phyloP scores from a whole-genome alignment of 139 green algal genomes.

The Yamagishiella unicocca region DNA sequence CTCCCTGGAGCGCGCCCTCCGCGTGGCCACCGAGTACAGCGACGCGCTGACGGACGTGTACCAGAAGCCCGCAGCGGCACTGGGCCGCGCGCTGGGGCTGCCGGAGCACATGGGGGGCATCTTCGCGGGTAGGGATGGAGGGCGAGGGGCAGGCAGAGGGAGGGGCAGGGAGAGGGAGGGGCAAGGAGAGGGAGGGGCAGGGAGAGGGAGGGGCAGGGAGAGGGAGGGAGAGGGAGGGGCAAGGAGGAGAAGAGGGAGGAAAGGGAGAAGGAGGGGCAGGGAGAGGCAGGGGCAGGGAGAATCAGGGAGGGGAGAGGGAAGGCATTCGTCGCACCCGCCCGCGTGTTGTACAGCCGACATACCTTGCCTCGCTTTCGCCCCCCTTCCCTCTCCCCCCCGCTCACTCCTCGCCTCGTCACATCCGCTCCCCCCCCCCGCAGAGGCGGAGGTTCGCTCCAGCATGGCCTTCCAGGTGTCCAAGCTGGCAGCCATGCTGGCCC shows the following conservation, averaged over 20 bases:
- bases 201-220: conserved; percentile 73
- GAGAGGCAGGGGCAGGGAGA: no score
- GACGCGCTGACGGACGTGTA: conserved; percentile 78
- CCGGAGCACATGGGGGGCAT: conserved; percentile 65
- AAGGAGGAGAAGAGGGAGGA: background rate
- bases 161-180: no score
- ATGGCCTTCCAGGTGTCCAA: conserved; percentile 95
- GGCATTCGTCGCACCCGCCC: background rate
- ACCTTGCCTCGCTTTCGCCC: background rate
- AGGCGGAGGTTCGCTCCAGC: conserved; percentile 89
- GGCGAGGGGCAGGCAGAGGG: no score
- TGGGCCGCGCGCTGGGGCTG: conserved; percentile 87
- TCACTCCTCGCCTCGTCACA: background rate
- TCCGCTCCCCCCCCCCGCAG: conserved; percentile 46
- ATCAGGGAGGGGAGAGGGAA: background rate
- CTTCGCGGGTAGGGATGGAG: conserved; percentile 95
- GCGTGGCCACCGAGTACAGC: conserved; percentile 85
- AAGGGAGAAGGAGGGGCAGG: background rate
- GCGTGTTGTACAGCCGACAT: background rate
- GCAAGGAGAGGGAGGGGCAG: no score
- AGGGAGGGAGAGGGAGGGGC: conserved; percentile 26
- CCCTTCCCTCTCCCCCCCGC: background rate
- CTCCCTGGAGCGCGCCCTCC: conserved; percentile 84
- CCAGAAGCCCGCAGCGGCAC: conserved; percentile 47
- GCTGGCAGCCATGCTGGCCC: conserved; percentile 75